These are phyloP conservation scores for Phyllosticta citribraziliensis DNA, from an alignment of 2,329 filamentous ascomycete genomes.

Conservation along the genomic window DNA sequence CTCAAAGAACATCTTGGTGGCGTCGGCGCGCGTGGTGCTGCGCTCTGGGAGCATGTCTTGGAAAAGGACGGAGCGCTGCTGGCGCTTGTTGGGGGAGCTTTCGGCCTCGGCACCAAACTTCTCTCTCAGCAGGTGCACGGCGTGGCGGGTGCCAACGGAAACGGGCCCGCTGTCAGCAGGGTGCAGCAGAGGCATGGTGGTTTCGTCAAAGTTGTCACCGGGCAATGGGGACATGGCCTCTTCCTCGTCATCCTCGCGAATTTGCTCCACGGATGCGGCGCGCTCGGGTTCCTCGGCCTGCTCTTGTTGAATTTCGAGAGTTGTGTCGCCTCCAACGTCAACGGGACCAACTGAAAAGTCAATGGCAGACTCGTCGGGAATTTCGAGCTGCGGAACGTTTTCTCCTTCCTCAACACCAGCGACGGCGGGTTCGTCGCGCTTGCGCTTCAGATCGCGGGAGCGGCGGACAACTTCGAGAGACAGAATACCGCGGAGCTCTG, in stretches of 20 bases:
- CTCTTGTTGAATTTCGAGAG: constrained; percentile 16
- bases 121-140: constrained; percentile 87
- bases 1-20: constrained; percentile 99
- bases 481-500: constrained; percentile 85
- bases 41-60: constrained; percentile 81
- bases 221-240: constrained; percentile 27
- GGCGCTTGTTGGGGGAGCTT: constrained; percentile 57
- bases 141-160: constrained; percentile 85
- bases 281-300: constrained; percentile 1
- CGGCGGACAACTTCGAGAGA: constrained; percentile 72
- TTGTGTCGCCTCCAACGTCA: constrained; percentile 30
- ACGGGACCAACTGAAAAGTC: constrained; percentile 22
- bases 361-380: constrained; percentile 39
- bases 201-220: constrained; percentile 66
- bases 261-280: constrained; percentile 2
- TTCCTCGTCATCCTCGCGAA: constrained; percentile 20
- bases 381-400: constrained; percentile 54
- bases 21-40: constrained; percentile 74
- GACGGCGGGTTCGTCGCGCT: constrained; percentile 79
- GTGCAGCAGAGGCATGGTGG: constrained; percentile 63
- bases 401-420: constrained; percentile 59
- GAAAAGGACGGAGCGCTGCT: constrained; percentile 71
- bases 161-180: constrained; percentile 78
- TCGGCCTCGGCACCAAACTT: constrained; percentile 69
- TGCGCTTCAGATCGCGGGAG: constrained; percentile 78